phyloP scores from a whole-genome alignment of 768 basidiomycete genomes.

The Podaxis pistillaris region DNA sequence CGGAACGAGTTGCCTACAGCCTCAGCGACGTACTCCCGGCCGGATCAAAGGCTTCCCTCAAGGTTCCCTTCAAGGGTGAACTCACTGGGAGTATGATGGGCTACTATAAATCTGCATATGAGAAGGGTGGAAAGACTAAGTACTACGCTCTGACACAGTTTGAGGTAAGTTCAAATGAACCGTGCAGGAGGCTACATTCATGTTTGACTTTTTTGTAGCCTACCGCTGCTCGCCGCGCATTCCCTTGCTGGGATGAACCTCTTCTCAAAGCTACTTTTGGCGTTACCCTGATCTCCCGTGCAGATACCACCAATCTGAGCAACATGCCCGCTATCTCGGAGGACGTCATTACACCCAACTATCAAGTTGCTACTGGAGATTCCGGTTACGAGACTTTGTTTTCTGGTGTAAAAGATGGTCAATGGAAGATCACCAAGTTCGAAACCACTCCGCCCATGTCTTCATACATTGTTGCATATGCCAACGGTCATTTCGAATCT shows the following conservation, averaged over 20 bases:
- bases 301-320: constrained; percentile 72
- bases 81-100: constrained; percentile 77
- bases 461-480: constrained; percentile 85
- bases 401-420: constrained; percentile 22
- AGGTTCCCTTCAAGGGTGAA: constrained; percentile 64
- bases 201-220: constrained; percentile 45
- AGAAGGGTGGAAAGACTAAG: constrained; percentile 61
- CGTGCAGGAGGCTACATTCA: neutral
- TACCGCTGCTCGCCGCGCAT: constrained; percentile 78
- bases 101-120: constrained; percentile 72
- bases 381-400: constrained; percentile 18
- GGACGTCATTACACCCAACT: constrained; percentile 37
- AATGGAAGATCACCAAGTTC: constrained; percentile 86
- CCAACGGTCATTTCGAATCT: constrained; percentile 75
- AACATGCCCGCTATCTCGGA: constrained; percentile 85
- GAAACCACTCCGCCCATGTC: constrained; percentile 84
- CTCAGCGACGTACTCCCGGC: constrained; percentile 61
- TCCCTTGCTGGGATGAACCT: constrained; percentile 95
- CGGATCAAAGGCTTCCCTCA: constrained; percentile 68
- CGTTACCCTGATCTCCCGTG: constrained; percentile 77
- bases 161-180: constrained; percentile 44
- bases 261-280: constrained; percentile 81
- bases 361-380: constrained; percentile 32
- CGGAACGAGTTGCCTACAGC: constrained; percentile 63
- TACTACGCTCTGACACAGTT: constrained; percentile 88